Evolutionary conservation across 2,329 filamentous ascomycete genomes (phyloP).

Genomic region (Thermochaetoides dissita): DNA sequence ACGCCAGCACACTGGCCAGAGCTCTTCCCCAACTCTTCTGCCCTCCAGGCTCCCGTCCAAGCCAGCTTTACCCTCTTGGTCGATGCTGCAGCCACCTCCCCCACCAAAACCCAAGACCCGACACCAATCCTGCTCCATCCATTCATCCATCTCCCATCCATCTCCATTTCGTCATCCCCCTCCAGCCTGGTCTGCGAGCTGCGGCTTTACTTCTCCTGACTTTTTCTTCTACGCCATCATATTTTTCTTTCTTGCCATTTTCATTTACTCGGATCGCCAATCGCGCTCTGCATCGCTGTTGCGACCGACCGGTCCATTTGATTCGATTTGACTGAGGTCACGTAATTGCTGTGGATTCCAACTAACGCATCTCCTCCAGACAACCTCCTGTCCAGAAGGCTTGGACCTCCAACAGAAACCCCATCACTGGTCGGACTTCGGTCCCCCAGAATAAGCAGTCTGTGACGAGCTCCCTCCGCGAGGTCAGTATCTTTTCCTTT

Average conservation of each 20-base stretch:
- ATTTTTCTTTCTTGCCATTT: neutral
- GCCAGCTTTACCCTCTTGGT: slow-evolving; percentile 7
- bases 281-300: slow-evolving; percentile 1
- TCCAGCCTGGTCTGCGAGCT: too few relatives aligned
- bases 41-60: slow-evolving; percentile 3
- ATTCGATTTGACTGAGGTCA: slow-evolving; percentile 5
- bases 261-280: neutral
- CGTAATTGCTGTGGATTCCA: neutral
- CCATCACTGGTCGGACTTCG: slow-evolving; percentile 18
- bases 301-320: neutral
- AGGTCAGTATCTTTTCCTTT: slow-evolving; percentile 16
- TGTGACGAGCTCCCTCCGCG: slow-evolving; percentile 17
- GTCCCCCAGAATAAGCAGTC: slow-evolving; percentile 16
- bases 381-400: slow-evolving; percentile 20
- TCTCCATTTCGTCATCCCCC: neutral
- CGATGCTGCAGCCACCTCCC: too few relatives aligned
- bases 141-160: neutral
- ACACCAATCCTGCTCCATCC: too few relatives aligned
- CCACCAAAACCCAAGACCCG: too few relatives aligned
- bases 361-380: slow-evolving; percentile 11
- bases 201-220: neutral
- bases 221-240: neutral
- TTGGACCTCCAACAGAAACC: slow-evolving; percentile 21
- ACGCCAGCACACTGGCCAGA: too few relatives aligned
- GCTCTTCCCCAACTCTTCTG: slow-evolving; percentile 11